Evolutionary conservation across 208 protist genomes (phyloP).

Genomic region (Acanthamoeba rhysodes): DNA sequence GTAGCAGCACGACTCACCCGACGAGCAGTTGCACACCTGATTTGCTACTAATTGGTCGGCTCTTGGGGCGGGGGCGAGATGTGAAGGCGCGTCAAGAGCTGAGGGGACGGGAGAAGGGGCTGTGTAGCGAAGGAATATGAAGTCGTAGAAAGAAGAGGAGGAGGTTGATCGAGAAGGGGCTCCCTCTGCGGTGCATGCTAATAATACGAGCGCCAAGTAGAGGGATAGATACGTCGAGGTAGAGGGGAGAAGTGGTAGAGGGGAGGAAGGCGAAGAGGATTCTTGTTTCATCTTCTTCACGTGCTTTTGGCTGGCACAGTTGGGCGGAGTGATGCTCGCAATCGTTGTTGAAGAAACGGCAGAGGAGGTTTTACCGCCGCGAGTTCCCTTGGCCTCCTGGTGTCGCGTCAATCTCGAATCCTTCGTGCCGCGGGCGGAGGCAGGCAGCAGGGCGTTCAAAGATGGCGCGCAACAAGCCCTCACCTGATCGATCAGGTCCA

Average conservation of each 20-base stretch:
- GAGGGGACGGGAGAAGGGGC: background rate
- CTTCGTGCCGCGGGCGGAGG: background rate
- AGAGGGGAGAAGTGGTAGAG: background rate
- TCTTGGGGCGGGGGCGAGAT: background rate
- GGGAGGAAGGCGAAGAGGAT: background rate
- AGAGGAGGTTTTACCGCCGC: background rate
- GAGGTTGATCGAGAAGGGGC: background rate
- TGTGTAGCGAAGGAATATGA: conserved; percentile 4
- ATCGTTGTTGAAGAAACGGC: background rate
- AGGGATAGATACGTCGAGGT: background rate
- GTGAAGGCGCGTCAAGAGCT: no score
- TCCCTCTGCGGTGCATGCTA: background rate
- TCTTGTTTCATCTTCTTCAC: background rate
- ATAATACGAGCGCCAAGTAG: background rate
- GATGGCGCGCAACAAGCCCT: no score
- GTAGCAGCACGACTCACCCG: conserved; percentile 45
- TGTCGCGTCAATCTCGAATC: background rate
- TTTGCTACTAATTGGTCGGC: background rate
- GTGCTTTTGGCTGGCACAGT: background rate
- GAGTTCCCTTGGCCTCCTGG: no score
- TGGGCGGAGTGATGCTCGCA: background rate
- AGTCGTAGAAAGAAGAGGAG: conserved; percentile 29
- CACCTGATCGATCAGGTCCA: background rate
- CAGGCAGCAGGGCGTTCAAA: no score
- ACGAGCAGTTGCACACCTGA: background rate